These are phyloP conservation scores for Pistacia atlantica DNA, from an alignment of 345 rosid genomes.

Conservation along the genomic window DNA sequence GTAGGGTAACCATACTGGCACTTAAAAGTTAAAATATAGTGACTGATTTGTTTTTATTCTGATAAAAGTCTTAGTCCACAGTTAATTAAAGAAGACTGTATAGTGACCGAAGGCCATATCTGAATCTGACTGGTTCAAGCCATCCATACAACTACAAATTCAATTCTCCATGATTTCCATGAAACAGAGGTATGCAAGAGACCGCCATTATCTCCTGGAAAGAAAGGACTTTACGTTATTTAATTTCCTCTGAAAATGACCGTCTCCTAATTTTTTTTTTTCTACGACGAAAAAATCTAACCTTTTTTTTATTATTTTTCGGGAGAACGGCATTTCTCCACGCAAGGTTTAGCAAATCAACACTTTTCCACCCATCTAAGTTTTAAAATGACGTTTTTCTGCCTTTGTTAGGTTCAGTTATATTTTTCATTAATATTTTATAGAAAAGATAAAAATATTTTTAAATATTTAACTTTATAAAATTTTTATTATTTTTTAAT, in stretches of 20 bases:
- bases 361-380: no score
- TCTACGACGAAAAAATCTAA: not conserved
- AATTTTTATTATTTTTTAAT: no score
- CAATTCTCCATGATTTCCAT: not conserved
- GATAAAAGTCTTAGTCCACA: not conserved
- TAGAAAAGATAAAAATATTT: no score
- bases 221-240: not conserved
- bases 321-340: no score
- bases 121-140: not conserved
- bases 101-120: not conserved
- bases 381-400: no score
- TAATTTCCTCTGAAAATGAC: constrained; percentile 26
- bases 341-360: no score
- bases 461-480: no score
- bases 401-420: no score
- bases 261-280: constrained; percentile 13
- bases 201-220: not conserved
- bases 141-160: not conserved
- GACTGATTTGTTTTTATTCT: not conserved
- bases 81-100: no score
- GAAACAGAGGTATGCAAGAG: not conserved
- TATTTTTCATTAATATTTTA: no score
- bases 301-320: not conserved
- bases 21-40: no score
- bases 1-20: not conserved